phyloP scores from a whole-genome alignment of 768 basidiomycete genomes.

The Amanita fuliginea region DNA sequence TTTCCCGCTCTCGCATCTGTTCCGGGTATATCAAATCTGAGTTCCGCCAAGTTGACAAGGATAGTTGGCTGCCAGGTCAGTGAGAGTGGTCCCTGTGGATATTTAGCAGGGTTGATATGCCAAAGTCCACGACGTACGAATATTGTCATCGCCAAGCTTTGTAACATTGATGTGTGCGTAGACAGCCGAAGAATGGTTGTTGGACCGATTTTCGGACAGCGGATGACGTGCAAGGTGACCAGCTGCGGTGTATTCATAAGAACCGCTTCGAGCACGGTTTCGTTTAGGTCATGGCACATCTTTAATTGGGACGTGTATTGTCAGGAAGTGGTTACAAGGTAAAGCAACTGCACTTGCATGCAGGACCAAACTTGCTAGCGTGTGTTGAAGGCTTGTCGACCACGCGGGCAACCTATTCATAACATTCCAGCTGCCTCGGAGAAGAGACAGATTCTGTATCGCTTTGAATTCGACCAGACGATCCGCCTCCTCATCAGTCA shows the following conservation, averaged over 20 bases:
- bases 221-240: constrained; percentile 46
- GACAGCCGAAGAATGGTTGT: constrained; percentile 32
- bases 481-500: constrained; percentile 40
- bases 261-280: constrained; percentile 33
- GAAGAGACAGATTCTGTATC: constrained; percentile 39
- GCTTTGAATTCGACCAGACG: constrained; percentile 27
- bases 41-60: constrained; percentile 32
- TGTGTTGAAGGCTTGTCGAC: constrained; percentile 29
- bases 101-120: background rate
- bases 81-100: constrained; percentile 9
- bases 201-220: constrained; percentile 50
- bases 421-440: constrained; percentile 52
- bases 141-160: constrained; percentile 50
- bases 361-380: constrained; percentile 44
- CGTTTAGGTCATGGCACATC: constrained; percentile 48
- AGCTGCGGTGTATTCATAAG: constrained; percentile 42
- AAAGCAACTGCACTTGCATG: constrained; percentile 32
- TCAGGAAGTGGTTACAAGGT: background rate
- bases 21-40: constrained; percentile 41
- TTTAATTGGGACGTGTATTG: constrained; percentile 15
- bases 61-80: constrained; percentile 16
- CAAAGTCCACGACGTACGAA: constrained; percentile 28
- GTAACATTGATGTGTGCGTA: constrained; percentile 39
- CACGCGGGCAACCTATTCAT: constrained; percentile 50
- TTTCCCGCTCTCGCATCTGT: constrained; percentile 18